Evolutionary conservation across 164 flowering plant species (phyloP), one percentile per base, ranked within the genome.

Genomic region (Platanus orientalis): DNA sequence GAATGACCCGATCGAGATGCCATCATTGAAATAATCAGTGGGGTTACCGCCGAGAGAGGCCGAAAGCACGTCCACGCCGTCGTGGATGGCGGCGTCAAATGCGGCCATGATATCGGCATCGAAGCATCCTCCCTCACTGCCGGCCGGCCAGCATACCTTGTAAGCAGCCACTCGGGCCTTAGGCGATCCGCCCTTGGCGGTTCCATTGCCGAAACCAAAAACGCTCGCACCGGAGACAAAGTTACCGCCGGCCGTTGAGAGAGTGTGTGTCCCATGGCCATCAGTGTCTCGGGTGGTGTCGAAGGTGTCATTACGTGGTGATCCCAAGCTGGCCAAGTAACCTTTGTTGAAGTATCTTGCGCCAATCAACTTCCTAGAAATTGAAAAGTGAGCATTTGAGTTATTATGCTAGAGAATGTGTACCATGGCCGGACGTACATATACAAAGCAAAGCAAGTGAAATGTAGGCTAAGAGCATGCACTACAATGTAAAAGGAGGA

Each of bases 191-290:
- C 87, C 87, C 59, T 69, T 75, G 27, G 83, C 84, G 7, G 82
- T 77, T 3, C 84, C 87, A 19, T 57, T 65, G 5, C 69, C 82
- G 4, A 49, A 1, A 1, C 82, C 81, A 2, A 61, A 56, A 1
- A 74, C 56, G 26, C 30, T 75, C 2, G 77, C 87, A 7, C 70
- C 69, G 0, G 68, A 40, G 11, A 83, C 84, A 25, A 73, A 73
- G 64, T 62, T 63, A 0, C 87, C 87, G 1, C 63, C 87, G 0
- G 80, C 80, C 3, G 87, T 83, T n/a, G 84, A 76, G 0, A 77
- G 54, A 0, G 84, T 80, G 71, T 83, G 87, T 9, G 78, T 32
- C 1, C 87, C 87, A 39, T 83, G 87, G 9, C 87, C 87, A 2
- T 62, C 62, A 4, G 17, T 4, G 69, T 80, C 82, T 0, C 75